phyloP scores from a whole-genome alignment of 2,329 filamentous ascomycete genomes.

The Colletotrichum ledebouriae region DNA sequence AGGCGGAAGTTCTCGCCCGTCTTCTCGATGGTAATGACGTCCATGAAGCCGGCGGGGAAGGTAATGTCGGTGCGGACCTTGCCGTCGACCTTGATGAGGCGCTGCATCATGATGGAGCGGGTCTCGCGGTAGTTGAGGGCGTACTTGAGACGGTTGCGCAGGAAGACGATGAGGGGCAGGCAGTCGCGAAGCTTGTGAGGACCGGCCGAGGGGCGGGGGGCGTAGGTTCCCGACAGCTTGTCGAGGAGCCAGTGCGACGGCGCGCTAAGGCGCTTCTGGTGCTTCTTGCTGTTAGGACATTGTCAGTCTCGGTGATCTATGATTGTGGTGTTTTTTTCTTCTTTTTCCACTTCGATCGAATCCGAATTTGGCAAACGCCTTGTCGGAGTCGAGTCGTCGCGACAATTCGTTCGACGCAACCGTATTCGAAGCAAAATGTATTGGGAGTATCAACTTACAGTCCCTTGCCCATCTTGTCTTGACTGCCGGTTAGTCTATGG shows the following conservation, averaged over 20 bases:
- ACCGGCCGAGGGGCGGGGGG: constrained; percentile 80
- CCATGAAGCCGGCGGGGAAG: constrained; percentile 99
- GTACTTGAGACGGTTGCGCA: constrained; percentile 98
- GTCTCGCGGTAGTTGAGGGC: constrained; percentile 98
- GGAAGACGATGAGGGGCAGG: constrained; percentile 98
- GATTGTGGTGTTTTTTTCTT: no score
- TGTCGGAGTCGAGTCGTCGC: not conserved
- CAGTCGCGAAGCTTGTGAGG: constrained; percentile 99
- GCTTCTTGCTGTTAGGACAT: constrained; percentile 83
- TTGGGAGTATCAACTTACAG: constrained; percentile 60
- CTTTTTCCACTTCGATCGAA: not conserved
- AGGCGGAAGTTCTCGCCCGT: constrained; percentile 99
- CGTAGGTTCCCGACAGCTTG: constrained; percentile 96
- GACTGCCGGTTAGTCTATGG: constrained; percentile 44
- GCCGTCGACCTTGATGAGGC: constrained; percentile 99
- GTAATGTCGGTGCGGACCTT: constrained; percentile 99
- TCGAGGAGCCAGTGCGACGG: constrained; percentile 99
- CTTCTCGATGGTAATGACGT: constrained; percentile 99
- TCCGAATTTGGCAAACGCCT: not conserved
- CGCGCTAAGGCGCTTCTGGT: constrained; percentile 99
- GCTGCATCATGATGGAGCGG: constrained; percentile 99
- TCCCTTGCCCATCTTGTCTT: constrained; percentile 74
- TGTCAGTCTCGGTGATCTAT: constrained; percentile 49
- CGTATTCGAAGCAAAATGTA: not conserved
- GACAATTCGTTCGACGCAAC: constrained; percentile 10